Evolutionary conservation across 1,284 basidiomycete species (phyloP), one percentile per base, ranked within the genome.

Genomic region (Phellinidium pouzarii): DNA sequence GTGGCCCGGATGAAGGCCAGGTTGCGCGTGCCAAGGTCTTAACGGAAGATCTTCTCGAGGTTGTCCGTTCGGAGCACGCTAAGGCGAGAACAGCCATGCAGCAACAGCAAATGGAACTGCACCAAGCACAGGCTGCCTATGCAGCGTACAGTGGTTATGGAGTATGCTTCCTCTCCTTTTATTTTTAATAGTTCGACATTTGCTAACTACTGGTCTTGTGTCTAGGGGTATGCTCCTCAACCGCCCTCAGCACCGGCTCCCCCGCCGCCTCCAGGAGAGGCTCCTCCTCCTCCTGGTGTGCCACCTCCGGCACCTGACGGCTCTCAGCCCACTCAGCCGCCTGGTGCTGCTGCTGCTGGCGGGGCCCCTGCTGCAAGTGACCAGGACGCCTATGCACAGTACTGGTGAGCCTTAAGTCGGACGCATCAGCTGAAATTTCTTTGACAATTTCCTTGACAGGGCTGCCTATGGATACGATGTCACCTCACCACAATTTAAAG

Each of bases 401-500:
- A 88, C 64, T 88, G 85, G 85, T 86, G 59, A 42, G 75, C 66
- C 20, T 36, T 46, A 34, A 41, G 12, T 48, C 31, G 14, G 3
- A 17, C 23, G 12, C 19, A n/a, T 48, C 36, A 19, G 7, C 44
- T 3, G 22, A 42, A 42, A 14, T 26, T 34, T 8, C 31, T 3
- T 7, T 48, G 6, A 34, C 52, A 52, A 20, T 26, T 36, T 50
- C 19, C 45, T 47, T 31, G 54, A 34, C 59, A 90, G 88, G 87
- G 86, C 90, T 54, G 83, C 86, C 12, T 91, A 91, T 64, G 91
- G 91, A 7, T 94, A 93, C 67, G 90, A 94, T 63, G 87, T 93
- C 59, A 91, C 90, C 62, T 84, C 86, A 3, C 65, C 78, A 2
- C 77, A 88, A 61, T 90, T 90, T 67, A 89, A 88, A 63, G 79